A percentile compares a stretch with the other conserved stretches of the same genome.
Evolutionary conservation across 345 rosid species (phyloP).

Genomic region (Populus alba): DNA sequence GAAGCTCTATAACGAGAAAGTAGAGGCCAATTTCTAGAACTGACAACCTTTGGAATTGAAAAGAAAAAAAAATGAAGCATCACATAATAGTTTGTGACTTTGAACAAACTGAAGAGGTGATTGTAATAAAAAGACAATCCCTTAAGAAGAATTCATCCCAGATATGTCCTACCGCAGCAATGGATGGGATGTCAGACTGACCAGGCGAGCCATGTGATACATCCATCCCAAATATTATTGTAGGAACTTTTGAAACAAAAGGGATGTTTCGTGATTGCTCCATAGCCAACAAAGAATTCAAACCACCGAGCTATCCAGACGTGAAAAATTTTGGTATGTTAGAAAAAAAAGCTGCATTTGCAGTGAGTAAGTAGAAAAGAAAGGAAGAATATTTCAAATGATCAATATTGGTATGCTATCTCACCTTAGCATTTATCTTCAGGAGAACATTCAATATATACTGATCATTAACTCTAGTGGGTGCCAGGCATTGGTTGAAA

Average conservation of each 20-base stretch:
- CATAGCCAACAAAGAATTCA: constrained; percentile 22
- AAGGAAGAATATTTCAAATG: not conserved
- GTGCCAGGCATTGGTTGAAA: constrained; percentile 24
- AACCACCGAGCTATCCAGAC: constrained; percentile 22
- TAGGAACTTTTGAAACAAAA: constrained; percentile 24
- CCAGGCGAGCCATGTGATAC: constrained; percentile 32
- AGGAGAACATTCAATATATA: constrained; percentile 28
- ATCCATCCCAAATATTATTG: constrained; percentile 30
- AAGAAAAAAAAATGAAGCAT: not conserved
- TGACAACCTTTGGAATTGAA: constrained; percentile 18
- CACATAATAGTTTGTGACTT: not conserved
- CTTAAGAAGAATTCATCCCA: not conserved
- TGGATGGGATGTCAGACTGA: constrained; percentile 23
- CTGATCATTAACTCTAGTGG: constrained; percentile 19
- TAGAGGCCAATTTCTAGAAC: constrained; percentile 23
- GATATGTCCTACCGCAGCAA: constrained; percentile 23
- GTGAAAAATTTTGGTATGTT: not conserved
- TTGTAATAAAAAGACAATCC: not conserved
- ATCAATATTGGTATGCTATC: not conserved
- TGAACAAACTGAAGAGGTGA: not conserved
- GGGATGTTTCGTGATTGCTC: constrained; percentile 20
- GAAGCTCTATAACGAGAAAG: constrained; percentile 23
- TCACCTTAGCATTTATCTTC: constrained; percentile 31
- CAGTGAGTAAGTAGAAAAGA: not conserved
- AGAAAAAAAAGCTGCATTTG: not conserved